phyloP scores from a whole-genome alignment of 2,329 filamentous ascomycete genomes.

The Exophiala spinifera region DNA sequence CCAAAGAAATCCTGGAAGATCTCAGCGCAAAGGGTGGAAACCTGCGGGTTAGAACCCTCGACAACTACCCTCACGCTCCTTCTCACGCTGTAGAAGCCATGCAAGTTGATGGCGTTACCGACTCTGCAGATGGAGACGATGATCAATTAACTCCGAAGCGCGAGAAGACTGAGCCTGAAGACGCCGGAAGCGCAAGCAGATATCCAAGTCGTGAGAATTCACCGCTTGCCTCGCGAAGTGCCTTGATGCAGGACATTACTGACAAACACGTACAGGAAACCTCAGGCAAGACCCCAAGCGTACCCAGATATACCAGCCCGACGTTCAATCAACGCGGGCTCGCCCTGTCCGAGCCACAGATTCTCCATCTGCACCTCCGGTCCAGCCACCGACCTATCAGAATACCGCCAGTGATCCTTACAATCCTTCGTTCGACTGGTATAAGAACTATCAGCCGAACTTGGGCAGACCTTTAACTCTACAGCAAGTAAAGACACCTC shows the following conservation, averaged over 20 bases:
- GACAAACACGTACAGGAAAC: constrained; percentile 20
- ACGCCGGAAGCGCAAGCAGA: constrained; percentile 46
- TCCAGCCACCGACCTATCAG: constrained; percentile 36
- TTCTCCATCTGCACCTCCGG: constrained; percentile 29
- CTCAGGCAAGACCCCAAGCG: constrained; percentile 81
- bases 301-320: constrained; percentile 79
- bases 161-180: constrained; percentile 49
- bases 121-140: constrained; percentile 40
- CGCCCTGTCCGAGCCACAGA: constrained; percentile 54
- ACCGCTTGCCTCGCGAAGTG: background rate
- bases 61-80: constrained; percentile 63
- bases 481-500: constrained; percentile 70
- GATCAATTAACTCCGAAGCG: constrained; percentile 49
- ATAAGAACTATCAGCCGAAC: constrained; percentile 68
- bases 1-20: constrained; percentile 82
- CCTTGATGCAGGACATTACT: background rate
- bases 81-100: constrained; percentile 30
- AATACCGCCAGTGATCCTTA: constrained; percentile 47
- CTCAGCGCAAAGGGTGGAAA: constrained; percentile 74
- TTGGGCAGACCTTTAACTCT: constrained; percentile 62
- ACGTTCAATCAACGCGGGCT: constrained; percentile 63
- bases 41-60: constrained; percentile 72
- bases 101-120: constrained; percentile 32
- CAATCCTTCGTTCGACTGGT: constrained; percentile 37
- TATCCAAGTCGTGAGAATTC: constrained; percentile 25